These are phyloP conservation scores for Ophiocordyceps camponoti-floridani DNA, from an alignment of 2,329 filamentous ascomycete species.

Conservation along the genomic window DNA sequence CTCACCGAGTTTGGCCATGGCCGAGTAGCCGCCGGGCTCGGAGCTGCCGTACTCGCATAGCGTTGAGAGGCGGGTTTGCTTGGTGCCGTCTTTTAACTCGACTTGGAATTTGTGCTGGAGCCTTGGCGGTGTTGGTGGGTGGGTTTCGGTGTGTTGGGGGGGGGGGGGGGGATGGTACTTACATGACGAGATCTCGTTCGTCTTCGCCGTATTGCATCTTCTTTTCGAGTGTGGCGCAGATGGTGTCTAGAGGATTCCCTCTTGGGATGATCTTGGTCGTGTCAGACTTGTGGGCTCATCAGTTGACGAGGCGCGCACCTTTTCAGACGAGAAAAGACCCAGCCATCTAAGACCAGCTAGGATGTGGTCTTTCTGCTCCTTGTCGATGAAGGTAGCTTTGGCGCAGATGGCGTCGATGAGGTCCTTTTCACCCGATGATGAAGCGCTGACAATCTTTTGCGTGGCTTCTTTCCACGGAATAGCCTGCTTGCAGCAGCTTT, in stretches of 20 bases:
- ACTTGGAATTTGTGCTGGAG: slow-evolving; percentile 74
- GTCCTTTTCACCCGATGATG: slow-evolving; percentile 47
- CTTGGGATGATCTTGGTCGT: slow-evolving; percentile 39
- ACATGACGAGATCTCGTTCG: slow-evolving; percentile 67
- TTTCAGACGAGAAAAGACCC: slow-evolving; percentile 46
- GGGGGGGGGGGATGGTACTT: not conserved
- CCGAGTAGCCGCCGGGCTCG: slow-evolving; percentile 59
- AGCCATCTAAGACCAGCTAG: slow-evolving; percentile 57
- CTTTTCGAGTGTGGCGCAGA: slow-evolving; percentile 73
- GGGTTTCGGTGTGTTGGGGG: no score
- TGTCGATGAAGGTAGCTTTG: slow-evolving; percentile 55
- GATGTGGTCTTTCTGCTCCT: slow-evolving; percentile 52
- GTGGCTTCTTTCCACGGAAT: slow-evolving; percentile 76
- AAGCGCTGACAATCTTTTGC: slow-evolving; percentile 53
- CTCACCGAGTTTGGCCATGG: slow-evolving; percentile 57
- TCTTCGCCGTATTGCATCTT: slow-evolving; percentile 78
- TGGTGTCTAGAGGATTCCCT: slow-evolving; percentile 74
- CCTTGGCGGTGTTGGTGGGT: not conserved
- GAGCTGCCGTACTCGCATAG: slow-evolving; percentile 56
- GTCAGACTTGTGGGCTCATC: not conserved
- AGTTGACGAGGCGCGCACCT: slow-evolving; percentile 8
- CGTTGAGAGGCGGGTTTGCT: slow-evolving; percentile 64
- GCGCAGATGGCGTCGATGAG: slow-evolving; percentile 54
- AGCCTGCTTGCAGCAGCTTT: slow-evolving; percentile 45
- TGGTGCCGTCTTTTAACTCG: slow-evolving; percentile 61